phyloP scores from a whole-genome alignment of 2,329 filamentous ascomycete genomes.

The Cephalotrichum gorgonifer region DNA sequence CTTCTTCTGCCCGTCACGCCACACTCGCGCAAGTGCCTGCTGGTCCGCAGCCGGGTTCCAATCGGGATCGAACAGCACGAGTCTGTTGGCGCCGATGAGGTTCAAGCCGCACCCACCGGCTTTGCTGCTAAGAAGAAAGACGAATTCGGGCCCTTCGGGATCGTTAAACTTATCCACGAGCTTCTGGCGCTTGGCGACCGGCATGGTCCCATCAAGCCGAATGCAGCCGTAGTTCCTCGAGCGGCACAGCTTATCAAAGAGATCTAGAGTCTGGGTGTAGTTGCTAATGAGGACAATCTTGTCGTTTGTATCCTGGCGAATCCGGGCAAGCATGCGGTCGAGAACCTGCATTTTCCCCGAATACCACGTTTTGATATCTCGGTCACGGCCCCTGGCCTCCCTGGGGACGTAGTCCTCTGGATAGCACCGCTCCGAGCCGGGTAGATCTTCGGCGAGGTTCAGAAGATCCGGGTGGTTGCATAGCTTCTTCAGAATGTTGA shows the following conservation, averaged over 20 bases:
- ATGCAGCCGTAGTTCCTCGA: constrained; percentile 74
- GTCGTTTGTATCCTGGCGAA: constrained; percentile 92
- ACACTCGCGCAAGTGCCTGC: constrained; percentile 91
- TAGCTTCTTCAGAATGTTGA: constrained; percentile 92
- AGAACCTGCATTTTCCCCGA: constrained; percentile 97
- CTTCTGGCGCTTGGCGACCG: constrained; percentile 92
- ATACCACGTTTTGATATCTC: constrained; percentile 90
- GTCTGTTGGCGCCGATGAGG: constrained; percentile 84
- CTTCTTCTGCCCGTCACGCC: constrained; percentile 98
- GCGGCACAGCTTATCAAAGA: constrained; percentile 87
- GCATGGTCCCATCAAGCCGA: constrained; percentile 94
- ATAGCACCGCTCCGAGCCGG: constrained; percentile 71
- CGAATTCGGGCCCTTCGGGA: constrained; percentile 77
- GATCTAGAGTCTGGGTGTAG: constrained; percentile 90
- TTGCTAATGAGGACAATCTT: constrained; percentile 99
- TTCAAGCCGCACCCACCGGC: constrained; percentile 95
- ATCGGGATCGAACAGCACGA: constrained; percentile 92
- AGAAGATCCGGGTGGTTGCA: constrained; percentile 96
- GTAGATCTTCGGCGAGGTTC: constrained; percentile 71
- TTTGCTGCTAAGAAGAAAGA: constrained; percentile 94
- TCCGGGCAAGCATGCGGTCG: constrained; percentile 94
- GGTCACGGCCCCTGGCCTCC: constrained; percentile 76
- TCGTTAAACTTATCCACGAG: constrained; percentile 97
- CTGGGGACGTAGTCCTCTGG: constrained; percentile 85
- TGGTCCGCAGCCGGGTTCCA: constrained; percentile 99